Conservation (phyloP, 306 rosid species). For the Acacia melanoxylon region DNA sequence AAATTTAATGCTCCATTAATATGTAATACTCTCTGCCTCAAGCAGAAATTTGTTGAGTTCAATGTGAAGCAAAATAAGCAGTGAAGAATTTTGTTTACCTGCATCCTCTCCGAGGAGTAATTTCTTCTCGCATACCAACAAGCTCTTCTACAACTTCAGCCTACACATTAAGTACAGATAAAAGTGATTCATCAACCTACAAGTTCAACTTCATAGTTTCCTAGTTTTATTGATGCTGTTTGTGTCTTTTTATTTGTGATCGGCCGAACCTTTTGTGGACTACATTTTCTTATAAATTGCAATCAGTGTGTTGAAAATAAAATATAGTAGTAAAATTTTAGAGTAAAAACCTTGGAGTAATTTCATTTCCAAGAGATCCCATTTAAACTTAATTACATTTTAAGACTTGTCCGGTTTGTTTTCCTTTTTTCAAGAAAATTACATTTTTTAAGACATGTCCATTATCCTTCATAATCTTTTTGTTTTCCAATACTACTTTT, state of each 20-base stretch:
- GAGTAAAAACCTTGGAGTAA: background rate
- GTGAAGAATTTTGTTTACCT: conserved; percentile 53
- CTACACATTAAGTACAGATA: conserved; percentile 47
- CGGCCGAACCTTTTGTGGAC: background rate
- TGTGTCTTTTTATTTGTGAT: background rate
- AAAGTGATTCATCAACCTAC: conserved; percentile 10
- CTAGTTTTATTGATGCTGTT: background rate
- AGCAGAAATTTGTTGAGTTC: no score
- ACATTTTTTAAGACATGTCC: no score
- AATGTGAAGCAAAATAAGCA: conserved; percentile 1
- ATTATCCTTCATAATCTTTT: no score
- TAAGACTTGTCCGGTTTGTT: background rate
- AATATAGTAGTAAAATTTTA: background rate
- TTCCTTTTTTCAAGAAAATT: background rate
- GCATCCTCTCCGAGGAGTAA: conserved; percentile 93
- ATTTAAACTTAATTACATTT: background rate
- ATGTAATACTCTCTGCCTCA: no score
- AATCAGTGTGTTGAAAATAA: background rate
- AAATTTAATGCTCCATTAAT: no score
- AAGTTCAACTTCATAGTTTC: background rate
- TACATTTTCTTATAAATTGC: background rate
- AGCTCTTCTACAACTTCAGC: conserved; percentile 95
- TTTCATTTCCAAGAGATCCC: no score
- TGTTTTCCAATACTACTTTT: no score
- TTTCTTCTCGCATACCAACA: conserved; percentile 87